Conservation (phyloP, 164 flowering plant species). For the Amborella trichopoda region DNA sequence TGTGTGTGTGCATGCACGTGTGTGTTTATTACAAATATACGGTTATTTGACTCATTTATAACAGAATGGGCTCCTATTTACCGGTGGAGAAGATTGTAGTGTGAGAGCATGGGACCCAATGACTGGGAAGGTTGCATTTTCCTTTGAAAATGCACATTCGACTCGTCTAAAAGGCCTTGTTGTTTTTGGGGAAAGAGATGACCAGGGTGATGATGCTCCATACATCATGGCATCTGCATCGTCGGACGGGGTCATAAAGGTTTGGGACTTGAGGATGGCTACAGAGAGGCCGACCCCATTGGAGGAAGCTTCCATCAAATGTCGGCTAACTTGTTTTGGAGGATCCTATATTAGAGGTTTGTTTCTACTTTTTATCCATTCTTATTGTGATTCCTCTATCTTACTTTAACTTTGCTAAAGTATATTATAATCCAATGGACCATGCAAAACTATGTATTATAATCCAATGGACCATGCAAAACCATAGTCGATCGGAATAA, state of each 20-base stretch:
- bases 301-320: constrained; percentile 68
- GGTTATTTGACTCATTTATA: constrained; percentile 1
- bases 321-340: constrained; percentile 89
- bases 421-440: no score
- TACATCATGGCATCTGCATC: constrained; percentile 77
- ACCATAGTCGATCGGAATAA: no score
- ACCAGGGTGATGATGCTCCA: constrained; percentile 33
- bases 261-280: constrained; percentile 86
- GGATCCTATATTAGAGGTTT: no score
- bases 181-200: constrained; percentile 30
- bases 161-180: constrained; percentile 81
- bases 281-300: constrained; percentile 48
- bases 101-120: constrained; percentile 82
- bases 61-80: constrained; percentile 67
- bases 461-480: no score
- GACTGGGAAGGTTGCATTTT: constrained; percentile 69
- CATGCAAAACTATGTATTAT: no score
- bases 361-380: no score
- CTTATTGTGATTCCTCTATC: no score
- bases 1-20: no score
- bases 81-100: constrained; percentile 80
- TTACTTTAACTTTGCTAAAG: no score
- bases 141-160: constrained; percentile 70
- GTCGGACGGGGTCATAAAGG: constrained; percentile 78
- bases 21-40: no score